These are phyloP conservation scores for Myriosclerotinia duriaeana DNA, from an alignment of 2,329 filamentous ascomycete genomes.

Conservation along the genomic window DNA sequence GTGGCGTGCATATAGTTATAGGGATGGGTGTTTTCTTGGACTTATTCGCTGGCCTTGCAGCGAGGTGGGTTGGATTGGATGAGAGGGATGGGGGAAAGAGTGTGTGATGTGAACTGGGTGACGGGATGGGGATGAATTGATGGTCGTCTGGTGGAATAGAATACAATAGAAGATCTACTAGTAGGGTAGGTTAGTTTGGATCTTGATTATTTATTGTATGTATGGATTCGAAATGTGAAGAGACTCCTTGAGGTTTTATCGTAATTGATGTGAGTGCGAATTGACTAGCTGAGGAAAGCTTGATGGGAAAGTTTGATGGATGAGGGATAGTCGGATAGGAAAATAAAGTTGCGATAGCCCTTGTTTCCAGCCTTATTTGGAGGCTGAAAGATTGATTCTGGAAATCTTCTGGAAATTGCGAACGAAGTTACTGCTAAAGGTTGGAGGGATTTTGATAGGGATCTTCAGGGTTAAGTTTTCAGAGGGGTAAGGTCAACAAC, in stretches of 20 bases:
- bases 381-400: slow-evolving; percentile 15
- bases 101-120: neutral
- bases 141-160: neutral
- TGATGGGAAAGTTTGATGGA: neutral
- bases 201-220: neutral
- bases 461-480: slow-evolving; percentile 2
- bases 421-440: too few relatives aligned
- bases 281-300: neutral
- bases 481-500: slow-evolving; percentile 9
- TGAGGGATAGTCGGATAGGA: neutral
- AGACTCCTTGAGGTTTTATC: neutral
- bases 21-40: slow-evolving; percentile 11
- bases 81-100: neutral
- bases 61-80: slow-evolving; percentile 1
- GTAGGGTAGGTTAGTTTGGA: neutral
- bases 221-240: too few relatives aligned
- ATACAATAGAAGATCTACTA: too few relatives aligned
- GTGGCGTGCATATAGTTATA: slow-evolving; percentile 1
- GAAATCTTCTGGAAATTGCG: slow-evolving; percentile 10
- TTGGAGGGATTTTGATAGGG: neutral
- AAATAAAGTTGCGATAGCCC: slow-evolving; percentile 15
- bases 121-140: neutral
- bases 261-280: neutral
- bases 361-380: slow-evolving; percentile 5
- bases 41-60: slow-evolving; percentile 24